Conservation (phyloP, 2,329 filamentous ascomycete genomes). For the Colletotrichum tropicicola region DNA sequence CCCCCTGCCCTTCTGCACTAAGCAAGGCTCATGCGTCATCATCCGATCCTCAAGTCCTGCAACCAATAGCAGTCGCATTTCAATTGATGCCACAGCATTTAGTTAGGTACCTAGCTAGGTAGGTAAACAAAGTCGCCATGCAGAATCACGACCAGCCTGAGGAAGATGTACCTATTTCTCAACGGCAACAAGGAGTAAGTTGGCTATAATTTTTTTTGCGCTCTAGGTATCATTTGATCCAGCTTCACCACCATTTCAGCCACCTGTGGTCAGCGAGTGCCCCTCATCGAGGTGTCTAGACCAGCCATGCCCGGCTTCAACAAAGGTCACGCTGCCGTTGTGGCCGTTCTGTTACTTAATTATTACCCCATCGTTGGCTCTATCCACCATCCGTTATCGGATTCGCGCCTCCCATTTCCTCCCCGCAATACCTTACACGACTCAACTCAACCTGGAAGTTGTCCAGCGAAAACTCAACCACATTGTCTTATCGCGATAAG, state of each 20-base stretch:
- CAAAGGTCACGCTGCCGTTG: slow-evolving; percentile 16
- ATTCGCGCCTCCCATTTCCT: slow-evolving; percentile 35
- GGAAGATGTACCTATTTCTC: not conserved
- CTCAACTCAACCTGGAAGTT: not conserved
- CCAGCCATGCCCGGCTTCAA: slow-evolving; percentile 18
- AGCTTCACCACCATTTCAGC: not conserved
- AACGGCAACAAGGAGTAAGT: not conserved
- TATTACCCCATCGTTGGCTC: slow-evolving; percentile 32
- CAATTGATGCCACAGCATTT: slow-evolving; percentile 1
- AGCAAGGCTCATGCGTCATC: slow-evolving; percentile 21
- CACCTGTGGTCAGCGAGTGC: not conserved
- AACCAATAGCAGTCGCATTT: slow-evolving; percentile 9
- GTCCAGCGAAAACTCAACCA: not conserved
- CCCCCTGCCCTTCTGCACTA: too few species aligned
- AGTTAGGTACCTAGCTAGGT: not conserved
- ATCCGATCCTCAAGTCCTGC: slow-evolving; percentile 15
- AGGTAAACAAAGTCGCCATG: not conserved
- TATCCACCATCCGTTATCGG: slow-evolving; percentile 28
- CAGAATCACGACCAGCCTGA: not conserved
- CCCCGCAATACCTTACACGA: slow-evolving; percentile 4
- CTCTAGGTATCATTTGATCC: too few species aligned
- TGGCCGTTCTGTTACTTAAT: slow-evolving; percentile 31
- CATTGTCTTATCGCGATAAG: slow-evolving; percentile 14
- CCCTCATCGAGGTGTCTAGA: slow-evolving; percentile 8
- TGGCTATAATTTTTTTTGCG: too few species aligned